These are phyloP conservation scores for Yarrowia galli DNA, from an alignment of 1,139 yeast genomes.

Conservation along the genomic window DNA sequence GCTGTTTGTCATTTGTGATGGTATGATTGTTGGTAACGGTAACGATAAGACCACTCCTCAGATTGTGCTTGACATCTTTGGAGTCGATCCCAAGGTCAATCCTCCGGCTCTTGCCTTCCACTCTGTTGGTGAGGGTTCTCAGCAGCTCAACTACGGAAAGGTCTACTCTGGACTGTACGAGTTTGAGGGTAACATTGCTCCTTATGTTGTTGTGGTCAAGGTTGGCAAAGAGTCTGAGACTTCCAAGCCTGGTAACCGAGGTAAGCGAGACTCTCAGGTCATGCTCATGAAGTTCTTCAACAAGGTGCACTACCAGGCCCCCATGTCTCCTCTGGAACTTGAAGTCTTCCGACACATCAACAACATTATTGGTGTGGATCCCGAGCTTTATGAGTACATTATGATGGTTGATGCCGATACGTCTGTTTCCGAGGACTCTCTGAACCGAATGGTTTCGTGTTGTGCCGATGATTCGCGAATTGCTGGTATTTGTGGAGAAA, in stretches of 20 bases:
- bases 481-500: constrained; percentile 53
- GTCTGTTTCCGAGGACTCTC: constrained; percentile 48
- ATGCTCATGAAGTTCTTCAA: constrained; percentile 51
- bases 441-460: constrained; percentile 49
- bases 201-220: constrained; percentile 52
- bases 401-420: constrained; percentile 54
- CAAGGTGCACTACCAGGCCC: constrained; percentile 51
- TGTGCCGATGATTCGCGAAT: constrained; percentile 49
- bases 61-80: constrained; percentile 52
- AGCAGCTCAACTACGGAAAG: constrained; percentile 51
- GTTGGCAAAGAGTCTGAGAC: constrained; percentile 52
- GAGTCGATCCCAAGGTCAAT: constrained; percentile 49
- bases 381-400: constrained; percentile 51
- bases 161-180: constrained; percentile 52
- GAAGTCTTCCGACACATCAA: constrained; percentile 52
- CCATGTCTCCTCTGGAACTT: constrained; percentile 52
- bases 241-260: constrained; percentile 52
- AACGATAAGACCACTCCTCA: constrained; percentile 52
- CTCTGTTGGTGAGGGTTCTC: constrained; percentile 51
- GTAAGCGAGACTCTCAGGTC: constrained; percentile 53
- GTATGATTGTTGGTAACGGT: constrained; percentile 53
- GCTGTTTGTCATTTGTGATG: constrained; percentile 51
- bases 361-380: constrained; percentile 52
- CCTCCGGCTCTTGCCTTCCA: constrained; percentile 51
- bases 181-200: constrained; percentile 52